Evolutionary conservation across 2,329 filamentous ascomycete species (phyloP).

Genomic region (Dryadomyces sulphureus): DNA sequence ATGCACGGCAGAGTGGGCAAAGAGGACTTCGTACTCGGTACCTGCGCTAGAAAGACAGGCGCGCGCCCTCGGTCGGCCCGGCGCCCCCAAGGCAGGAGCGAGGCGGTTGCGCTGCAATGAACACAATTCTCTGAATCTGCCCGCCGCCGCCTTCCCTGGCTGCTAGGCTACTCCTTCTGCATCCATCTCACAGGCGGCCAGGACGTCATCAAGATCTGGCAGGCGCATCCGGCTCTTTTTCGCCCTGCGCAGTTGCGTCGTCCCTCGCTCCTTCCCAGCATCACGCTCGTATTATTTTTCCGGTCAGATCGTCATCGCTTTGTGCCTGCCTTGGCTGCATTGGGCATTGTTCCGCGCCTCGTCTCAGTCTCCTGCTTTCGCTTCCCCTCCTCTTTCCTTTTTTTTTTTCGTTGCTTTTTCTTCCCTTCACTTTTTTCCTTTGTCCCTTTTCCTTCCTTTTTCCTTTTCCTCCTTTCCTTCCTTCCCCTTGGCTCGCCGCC

Average conservation of each 20-base stretch:
- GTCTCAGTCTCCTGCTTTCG: too few species aligned
- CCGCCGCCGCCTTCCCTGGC: too few species aligned
- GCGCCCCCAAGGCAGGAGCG: not conserved
- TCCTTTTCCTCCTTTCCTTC: not conserved
- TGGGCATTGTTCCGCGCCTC: too few species aligned
- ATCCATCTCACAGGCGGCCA: not conserved
- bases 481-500: not conserved
- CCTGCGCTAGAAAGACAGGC: conserved; percentile 3
- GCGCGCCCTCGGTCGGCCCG: conserved; percentile 1
- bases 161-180: too few species aligned
- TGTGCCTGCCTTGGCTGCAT: too few species aligned
- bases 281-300: too few species aligned
- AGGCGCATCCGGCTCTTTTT: not conserved
- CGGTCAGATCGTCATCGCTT: too few species aligned
- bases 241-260: too few species aligned
- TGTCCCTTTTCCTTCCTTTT: not conserved
- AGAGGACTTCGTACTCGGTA: conserved; percentile 2
- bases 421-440: not conserved
- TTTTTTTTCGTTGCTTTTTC: not conserved
- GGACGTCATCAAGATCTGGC: not conserved
- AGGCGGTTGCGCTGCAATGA: not conserved
- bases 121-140: too few species aligned
- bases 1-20: conserved; percentile 1
- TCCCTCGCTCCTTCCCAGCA: too few species aligned
- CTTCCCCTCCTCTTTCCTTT: not conserved